Conservation (phyloP, 2,329 filamentous ascomycete genomes). For the Aureobasidium sp. region DNA sequence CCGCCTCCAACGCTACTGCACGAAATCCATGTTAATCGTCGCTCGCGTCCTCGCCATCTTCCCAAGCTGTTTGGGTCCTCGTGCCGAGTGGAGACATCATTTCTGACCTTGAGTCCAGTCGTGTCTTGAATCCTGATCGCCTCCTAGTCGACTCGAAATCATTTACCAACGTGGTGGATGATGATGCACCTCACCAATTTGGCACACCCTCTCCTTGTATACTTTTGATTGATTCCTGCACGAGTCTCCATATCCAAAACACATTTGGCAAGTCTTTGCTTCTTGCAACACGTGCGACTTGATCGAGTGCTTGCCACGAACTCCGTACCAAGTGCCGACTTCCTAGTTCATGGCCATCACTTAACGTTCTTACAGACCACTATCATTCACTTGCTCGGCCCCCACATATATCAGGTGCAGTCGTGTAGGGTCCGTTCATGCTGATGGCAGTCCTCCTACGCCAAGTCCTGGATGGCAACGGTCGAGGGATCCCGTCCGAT, state of each 20-base stretch:
- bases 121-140: background rate
- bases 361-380: background rate
- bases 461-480: background rate
- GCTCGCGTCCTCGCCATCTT: background rate
- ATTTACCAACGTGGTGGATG: background rate
- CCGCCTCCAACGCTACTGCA: background rate
- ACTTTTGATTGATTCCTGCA: conserved; percentile 5
- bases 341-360: background rate
- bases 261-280: background rate
- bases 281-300: background rate
- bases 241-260: conserved; percentile 1
- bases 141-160: background rate
- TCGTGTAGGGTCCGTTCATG: background rate
- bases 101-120: background rate
- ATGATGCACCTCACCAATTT: background rate
- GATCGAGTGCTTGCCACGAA: background rate
- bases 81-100: background rate
- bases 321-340: background rate
- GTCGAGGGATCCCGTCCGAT: background rate
- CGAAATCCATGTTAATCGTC: conserved; percentile 1
- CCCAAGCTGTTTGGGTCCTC: background rate
- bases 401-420: background rate
- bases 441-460: background rate
- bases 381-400: background rate
- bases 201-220: background rate